phyloP scores from a whole-genome alignment of 805 yeast genomes.

The Barnettozyma pratensis region DNA sequence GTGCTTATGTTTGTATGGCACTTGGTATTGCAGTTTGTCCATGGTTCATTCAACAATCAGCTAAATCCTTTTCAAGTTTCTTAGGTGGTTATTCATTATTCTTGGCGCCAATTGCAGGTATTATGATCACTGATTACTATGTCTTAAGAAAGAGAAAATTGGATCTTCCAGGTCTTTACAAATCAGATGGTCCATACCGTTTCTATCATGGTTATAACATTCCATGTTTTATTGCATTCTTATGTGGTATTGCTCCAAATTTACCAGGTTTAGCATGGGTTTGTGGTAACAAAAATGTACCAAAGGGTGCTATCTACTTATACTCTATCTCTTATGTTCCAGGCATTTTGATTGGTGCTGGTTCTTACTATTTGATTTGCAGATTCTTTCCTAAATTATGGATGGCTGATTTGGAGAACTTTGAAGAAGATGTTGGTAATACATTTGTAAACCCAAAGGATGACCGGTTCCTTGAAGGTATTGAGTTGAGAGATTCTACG shows the following conservation, averaged over 20 bases:
- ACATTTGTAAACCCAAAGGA: slow-evolving; percentile 13
- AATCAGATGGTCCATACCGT: slow-evolving; percentile 41
- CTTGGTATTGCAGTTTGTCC: slow-evolving; percentile 70
- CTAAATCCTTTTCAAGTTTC: slow-evolving; percentile 68
- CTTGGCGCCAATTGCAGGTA: slow-evolving; percentile 75
- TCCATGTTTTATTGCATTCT: slow-evolving; percentile 70
- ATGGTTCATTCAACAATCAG: slow-evolving; percentile 53
- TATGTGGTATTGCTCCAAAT: slow-evolving; percentile 33
- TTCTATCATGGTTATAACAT: slow-evolving; percentile 68
- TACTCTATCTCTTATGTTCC: slow-evolving; percentile 45
- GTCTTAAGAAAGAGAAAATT: slow-evolving; percentile 67
- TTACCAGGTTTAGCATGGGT: slow-evolving; percentile 38
- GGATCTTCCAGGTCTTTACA: slow-evolving; percentile 57
- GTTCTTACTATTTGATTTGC: slow-evolving; percentile 41
- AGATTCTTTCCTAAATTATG: slow-evolving; percentile 35
- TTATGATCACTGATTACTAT: slow-evolving; percentile 50
- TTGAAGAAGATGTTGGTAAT: slow-evolving; percentile 18
- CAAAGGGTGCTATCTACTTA: slow-evolving; percentile 67
- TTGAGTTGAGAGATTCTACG: slow-evolving; percentile 10
- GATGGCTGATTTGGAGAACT: slow-evolving; percentile 20
- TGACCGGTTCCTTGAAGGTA: slow-evolving; percentile 11
- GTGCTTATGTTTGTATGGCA: slow-evolving; percentile 60
- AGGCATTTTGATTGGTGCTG: slow-evolving; percentile 51
- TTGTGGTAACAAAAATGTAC: slow-evolving; percentile 60
- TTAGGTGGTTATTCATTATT: slow-evolving; percentile 75